phyloP scores from a whole-genome alignment of 2,329 filamentous ascomycete species.

The Sarocladiaceae sp. region DNA sequence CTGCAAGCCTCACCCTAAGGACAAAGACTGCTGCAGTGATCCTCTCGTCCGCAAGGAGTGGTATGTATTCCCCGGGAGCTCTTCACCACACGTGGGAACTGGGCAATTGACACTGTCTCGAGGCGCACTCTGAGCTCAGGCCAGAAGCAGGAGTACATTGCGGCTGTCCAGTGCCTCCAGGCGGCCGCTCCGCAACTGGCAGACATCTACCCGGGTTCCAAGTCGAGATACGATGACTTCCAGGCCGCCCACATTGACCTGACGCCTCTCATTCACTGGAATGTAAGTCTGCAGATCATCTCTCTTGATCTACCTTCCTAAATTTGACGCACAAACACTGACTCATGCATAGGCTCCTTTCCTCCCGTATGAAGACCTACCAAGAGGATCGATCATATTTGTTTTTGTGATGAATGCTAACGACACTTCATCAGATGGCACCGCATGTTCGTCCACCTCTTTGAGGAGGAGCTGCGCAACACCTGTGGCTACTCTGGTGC shows the following conservation, averaged over 20 bases:
- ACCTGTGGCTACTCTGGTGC: slow-evolving; percentile 18
- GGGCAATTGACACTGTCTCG: background rate
- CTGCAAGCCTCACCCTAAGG: slow-evolving; percentile 6
- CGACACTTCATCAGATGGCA: slow-evolving; percentile 13
- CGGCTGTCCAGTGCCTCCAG: slow-evolving; percentile 18
- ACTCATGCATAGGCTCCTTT: slow-evolving; percentile 27
- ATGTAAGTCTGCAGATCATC: slow-evolving; percentile 13
- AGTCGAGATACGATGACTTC: slow-evolving; percentile 20
- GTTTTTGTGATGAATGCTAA: background rate
- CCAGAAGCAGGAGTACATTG: slow-evolving; percentile 18
- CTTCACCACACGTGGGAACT: background rate
- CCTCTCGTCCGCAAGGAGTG: slow-evolving; percentile 14
- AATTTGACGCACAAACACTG: background rate
- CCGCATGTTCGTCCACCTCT: slow-evolving; percentile 14
- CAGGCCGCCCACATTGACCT: slow-evolving; percentile 19
- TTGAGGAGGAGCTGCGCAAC: slow-evolving; percentile 17
- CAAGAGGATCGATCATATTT: no score
- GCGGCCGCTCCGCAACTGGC: slow-evolving; percentile 13
- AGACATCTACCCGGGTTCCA: slow-evolving; percentile 14
- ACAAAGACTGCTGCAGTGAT: background rate
- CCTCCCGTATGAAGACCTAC: slow-evolving; percentile 19
- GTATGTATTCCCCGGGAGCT: slow-evolving; percentile 11
- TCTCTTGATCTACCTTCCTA: background rate
- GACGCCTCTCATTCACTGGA: slow-evolving; percentile 18
- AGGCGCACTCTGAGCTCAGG: slow-evolving; percentile 14